Evolutionary conservation across 2,329 filamentous ascomycete genomes (phyloP), one percentile per base, ranked within the genome.

Genomic region (Botrytis fabae): DNA sequence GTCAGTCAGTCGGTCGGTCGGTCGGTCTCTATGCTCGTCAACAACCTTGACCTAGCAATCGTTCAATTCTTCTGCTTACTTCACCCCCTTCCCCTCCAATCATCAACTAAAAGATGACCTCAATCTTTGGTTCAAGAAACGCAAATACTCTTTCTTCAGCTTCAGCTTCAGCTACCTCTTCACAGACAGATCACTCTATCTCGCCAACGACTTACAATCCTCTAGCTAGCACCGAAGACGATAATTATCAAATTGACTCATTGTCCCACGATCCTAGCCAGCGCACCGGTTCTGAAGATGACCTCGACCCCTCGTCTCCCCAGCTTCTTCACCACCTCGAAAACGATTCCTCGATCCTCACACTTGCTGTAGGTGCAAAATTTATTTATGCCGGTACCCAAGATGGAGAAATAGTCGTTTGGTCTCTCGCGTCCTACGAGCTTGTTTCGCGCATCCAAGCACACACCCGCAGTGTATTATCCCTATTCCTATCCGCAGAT

Each of bases 331-430:
- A 97, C 81, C 90, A 90, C 77, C 88, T 97, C 75, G 87, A 90
- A 80, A 92, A 95, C 80, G 88, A 90, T 79, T 93, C 90, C 81
- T 94, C 92, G 3, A 92, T 97, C 65, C 89, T 99, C 69, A 90
- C 94, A 14, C 87, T 99, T 72, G 93, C 91, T 6, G 89, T 97
- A 38, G 94, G 93, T 73, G 87, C 93, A 69, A 87, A 92, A 65
- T 91, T 91, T 80, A 92, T 99, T 71, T 99, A 94, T 82, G 95
- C 95, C 28, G 96, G 96, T 59, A 95, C 96, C 1, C 94, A 98
- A 81, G 93, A 94, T 75, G 96, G 96, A 75, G 94, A 98, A 83
- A 97, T 99, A 75, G 86, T 97, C 63, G 91, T 95, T 62, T 99
- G 94, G 92, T 94, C 92, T 5, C 87, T 99, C 62, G 91, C 92